Base-by-base conservation (phyloP, 225 moss, liverwort and hornwort species). In the Rhytidiadelphus loreus region DNA sequence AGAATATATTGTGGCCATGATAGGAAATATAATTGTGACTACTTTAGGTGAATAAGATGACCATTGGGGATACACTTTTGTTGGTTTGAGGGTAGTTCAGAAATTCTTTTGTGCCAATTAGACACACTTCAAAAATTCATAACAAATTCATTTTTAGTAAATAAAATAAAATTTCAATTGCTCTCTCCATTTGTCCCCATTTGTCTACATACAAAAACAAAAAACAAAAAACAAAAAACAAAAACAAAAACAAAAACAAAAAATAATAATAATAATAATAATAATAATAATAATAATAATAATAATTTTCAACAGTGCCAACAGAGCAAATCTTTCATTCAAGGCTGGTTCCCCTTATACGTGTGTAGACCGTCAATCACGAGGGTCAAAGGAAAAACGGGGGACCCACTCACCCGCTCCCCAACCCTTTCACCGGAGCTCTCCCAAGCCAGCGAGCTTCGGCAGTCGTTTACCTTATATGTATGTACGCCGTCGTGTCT, bases 81-180 rank as follows among this genome's bases (percentile, higher is more conserved):
- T 39, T 24, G 13, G 8, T 14, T 70, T 13, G 1, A 2, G 2
- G 3, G 0, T 32, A 30, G 5, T 25, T 4, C 12, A 32, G 0
- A 46, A 4, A 30, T 3, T 44, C 6, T 10, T 17, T 44, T 12
- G 13, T 13, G 1, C 0, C 23, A 69, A 24, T 39, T 4, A 1
- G 6, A 11, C 1, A 16, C 4, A 74, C 12, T 32, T 50, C 5
- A 33, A 33, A 50, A 33, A 4, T 50, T 20, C 5, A 4, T 21
- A 7, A 21, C 1, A 50, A 50, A 20, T 8, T 75, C 21, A 50
- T 18, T 13, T 1, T 33, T 50, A 33, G 16, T 21, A 17, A 12
- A 20, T 19, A 75, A 33, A 21, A 33, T 5, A 19, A 30, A 10
- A 44, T 6, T 50, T 21, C 13, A 33, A 33, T 21, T 52, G 5